Percentiles rank a stretch among this genome's conserved stretches.
Evolutionary conservation across 148 eudicot genomes (phyloP).

Genomic region (Dysphania ambrosioides): DNA sequence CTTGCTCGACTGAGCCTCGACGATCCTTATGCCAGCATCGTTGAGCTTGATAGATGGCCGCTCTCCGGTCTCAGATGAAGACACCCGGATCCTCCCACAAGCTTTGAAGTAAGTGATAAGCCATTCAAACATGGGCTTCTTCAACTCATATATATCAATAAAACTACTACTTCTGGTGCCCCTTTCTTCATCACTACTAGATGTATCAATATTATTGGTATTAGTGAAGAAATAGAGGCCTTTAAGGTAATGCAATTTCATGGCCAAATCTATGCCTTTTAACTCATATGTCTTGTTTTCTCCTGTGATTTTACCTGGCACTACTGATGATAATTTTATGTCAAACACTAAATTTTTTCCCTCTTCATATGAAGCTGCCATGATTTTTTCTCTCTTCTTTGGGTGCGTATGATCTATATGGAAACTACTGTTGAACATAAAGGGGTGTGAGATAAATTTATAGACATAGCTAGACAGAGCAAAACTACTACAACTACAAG

Average conservation of each 20-base stretch:
- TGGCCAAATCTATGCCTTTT: slow-evolving; percentile 45
- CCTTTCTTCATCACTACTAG: neutral
- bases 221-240: slow-evolving; percentile 49
- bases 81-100: slow-evolving; percentile 54
- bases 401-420: too few species aligned
- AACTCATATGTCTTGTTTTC: slow-evolving; percentile 41
- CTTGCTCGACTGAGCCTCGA: slow-evolving; percentile 43
- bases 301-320: slow-evolving; percentile 44
- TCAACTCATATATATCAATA: slow-evolving; percentile 29
- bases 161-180: slow-evolving; percentile 4
- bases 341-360: slow-evolving; percentile 25
- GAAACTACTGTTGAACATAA: too few species aligned
- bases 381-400: neutral
- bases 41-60: slow-evolving; percentile 57
- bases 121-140: slow-evolving; percentile 36
- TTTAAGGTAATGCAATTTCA: slow-evolving; percentile 59
- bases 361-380: neutral
- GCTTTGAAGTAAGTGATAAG: slow-evolving; percentile 31
- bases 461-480: too few species aligned
- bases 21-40: slow-evolving; percentile 55
- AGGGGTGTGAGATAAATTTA: neutral
- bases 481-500: too few species aligned
- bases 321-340: slow-evolving; percentile 49
- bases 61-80: slow-evolving; percentile 20
- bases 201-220: slow-evolving; percentile 7